A percentile compares a stretch with the other conserved stretches of the same genome.
Conservation (phyloP, 1,284 basidiomycete genomes). For the Naganishia sp. region DNA sequence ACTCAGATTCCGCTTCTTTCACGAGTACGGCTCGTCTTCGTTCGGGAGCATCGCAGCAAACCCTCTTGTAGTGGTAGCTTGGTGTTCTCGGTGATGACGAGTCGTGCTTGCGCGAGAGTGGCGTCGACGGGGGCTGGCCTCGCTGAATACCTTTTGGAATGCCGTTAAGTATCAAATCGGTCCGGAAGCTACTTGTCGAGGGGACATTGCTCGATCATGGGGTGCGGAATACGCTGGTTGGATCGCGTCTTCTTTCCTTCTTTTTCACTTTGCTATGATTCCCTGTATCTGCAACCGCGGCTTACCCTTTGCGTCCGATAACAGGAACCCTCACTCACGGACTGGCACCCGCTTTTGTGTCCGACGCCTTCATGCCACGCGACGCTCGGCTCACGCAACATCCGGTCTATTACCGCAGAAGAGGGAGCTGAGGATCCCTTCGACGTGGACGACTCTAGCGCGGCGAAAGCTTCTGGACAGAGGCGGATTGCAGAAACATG, state of each 20-base stretch:
- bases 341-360: background rate
- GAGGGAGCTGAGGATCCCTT: background rate
- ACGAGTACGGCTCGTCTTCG: background rate
- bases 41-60: background rate
- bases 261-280: background rate
- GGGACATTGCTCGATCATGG: constrained; percentile 12
- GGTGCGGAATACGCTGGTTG: background rate
- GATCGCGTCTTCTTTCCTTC: background rate
- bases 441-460: background rate
- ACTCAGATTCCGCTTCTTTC: background rate
- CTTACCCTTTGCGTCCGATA: background rate
- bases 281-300: background rate
- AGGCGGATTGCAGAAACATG: background rate
- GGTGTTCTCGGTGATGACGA: too few relatives aligned
- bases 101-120: background rate
- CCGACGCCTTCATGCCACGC: constrained; percentile 1
- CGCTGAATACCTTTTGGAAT: constrained; percentile 31
- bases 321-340: constrained; percentile 15
- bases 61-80: background rate
- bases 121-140: background rate
- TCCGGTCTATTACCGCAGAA: background rate
- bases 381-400: constrained; percentile 12
- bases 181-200: constrained; percentile 30
- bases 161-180: constrained; percentile 13
- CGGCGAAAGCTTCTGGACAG: background rate